Evolutionary conservation across 208 protist species (phyloP), one percentile per base, ranked within the genome.

Genomic region (Porcisia hertigi): DNA sequence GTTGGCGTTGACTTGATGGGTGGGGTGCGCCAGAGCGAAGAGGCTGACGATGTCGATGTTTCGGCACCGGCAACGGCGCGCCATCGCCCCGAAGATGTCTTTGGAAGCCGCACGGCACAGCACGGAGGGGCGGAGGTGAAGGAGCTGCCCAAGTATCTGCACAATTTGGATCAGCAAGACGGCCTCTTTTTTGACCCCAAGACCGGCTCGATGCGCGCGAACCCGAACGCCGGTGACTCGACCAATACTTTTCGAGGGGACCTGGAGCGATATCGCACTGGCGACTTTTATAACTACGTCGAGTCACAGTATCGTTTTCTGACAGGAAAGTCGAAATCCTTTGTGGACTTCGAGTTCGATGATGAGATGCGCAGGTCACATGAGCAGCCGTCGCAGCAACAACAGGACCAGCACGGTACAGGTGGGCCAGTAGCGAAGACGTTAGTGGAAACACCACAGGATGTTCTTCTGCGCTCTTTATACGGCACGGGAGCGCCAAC

Each of bases 291-390:
- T 80, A 85, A 92, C 41, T 94, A 93, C 75, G 79, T 96, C 30
- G 93, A 96, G 53, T 82, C 82, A 71, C 93, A 95, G 82, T 80
- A 92, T 71, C 88, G 93, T 34, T 96, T 94, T 76, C 71, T 96
- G 25, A 93, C 86, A 0, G 93, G 93, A 16, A 80, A 95, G 76
- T 90, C 87, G 12, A 83, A 82, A 63, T 92, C 85, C 0, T 91
- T 96, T 84, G 93, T 97, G 16, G 93, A 97, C 79, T 96, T 97
- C 71, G 88, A 88, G 57, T 84, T 91, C 53, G 93, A 97, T 69
- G 86, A 88, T 30, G 62, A 83, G 69, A 72, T 94, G 76, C 76
- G 75, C 47, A 57, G 65, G 1, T 57, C 59, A 14, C 72, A 63
- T 25, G 43, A 73, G 49, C 54, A 78, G 65, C 67, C 67, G 67